Evolutionary conservation across 2,329 filamentous ascomycete genomes (phyloP).

Genomic region (Aspergillus brunneoviolaceus): DNA sequence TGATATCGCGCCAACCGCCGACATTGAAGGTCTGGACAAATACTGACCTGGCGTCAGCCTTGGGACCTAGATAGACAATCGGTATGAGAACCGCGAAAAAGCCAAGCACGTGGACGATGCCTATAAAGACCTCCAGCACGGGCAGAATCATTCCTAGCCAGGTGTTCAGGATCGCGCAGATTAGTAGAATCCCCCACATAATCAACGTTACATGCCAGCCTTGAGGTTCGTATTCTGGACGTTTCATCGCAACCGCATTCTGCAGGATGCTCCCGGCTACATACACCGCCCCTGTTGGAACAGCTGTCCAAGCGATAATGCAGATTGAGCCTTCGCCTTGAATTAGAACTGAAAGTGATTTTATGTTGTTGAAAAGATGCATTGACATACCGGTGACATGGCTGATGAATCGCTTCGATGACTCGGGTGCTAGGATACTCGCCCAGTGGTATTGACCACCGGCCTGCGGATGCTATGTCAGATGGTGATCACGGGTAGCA

Average conservation of each 20-base stretch:
- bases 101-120: slow-evolving; percentile 52
- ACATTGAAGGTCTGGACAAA: slow-evolving; percentile 24
- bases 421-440: slow-evolving; percentile 39
- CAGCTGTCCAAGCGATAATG: slow-evolving; percentile 3
- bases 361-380: too few relatives aligned
- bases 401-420: slow-evolving; percentile 36
- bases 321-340: not conserved
- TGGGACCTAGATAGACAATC: slow-evolving; percentile 43
- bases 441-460: slow-evolving; percentile 45
- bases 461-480: slow-evolving; percentile 7
- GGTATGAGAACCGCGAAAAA: slow-evolving; percentile 55
- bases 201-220: slow-evolving; percentile 51
- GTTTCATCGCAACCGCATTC: slow-evolving; percentile 9
- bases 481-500: not conserved
- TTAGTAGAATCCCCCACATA: not conserved
- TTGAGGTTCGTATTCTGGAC: slow-evolving; percentile 37
- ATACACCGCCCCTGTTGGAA: slow-evolving; percentile 5
- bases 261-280: slow-evolving; percentile 6
- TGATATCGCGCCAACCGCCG: slow-evolving; percentile 23
- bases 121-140: slow-evolving; percentile 48
- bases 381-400: slow-evolving; percentile 33
- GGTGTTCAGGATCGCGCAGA: not conserved
- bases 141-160: slow-evolving; percentile 41
- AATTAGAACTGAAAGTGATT: not conserved
- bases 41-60: slow-evolving; percentile 25